These are phyloP conservation scores for Lophiostoma macrostomum DNA, from an alignment of 495 filamentous ascomycete species.

Conservation along the genomic window DNA sequence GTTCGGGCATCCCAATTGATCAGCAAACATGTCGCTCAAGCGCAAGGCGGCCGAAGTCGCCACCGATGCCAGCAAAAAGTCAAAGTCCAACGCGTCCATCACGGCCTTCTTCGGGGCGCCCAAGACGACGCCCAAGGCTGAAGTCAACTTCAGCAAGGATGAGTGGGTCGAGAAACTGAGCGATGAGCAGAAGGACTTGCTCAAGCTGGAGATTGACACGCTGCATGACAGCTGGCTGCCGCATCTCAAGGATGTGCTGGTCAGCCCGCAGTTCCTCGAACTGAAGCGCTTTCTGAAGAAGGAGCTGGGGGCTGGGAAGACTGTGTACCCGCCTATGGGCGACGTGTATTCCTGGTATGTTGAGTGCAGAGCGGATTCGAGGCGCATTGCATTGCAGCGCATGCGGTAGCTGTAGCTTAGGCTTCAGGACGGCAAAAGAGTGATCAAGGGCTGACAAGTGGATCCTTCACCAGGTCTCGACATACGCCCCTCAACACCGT, in stretches of 20 bases:
- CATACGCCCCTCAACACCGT: conserved; percentile 84
- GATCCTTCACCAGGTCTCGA: conserved; percentile 62
- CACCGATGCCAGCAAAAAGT: conserved; percentile 63
- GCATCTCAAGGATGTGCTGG: conserved; percentile 78
- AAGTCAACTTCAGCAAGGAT: conserved; percentile 73
- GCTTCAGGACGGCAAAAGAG: too few relatives aligned
- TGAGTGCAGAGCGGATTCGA: too few relatives aligned
- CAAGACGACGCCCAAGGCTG: conserved; percentile 41
- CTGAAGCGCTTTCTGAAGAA: conserved; percentile 82
- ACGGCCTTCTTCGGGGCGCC: conserved; percentile 64
- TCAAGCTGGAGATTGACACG: conserved; percentile 87
- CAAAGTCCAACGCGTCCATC: conserved; percentile 63
- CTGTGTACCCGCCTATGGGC: conserved; percentile 76
- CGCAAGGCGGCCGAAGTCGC: conserved; percentile 60
- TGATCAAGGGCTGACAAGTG: neutral
- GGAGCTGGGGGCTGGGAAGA: conserved; percentile 69
- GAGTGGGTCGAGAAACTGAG: conserved; percentile 80
- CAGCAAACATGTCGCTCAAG: conserved; percentile 53
- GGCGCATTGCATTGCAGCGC: too few relatives aligned
- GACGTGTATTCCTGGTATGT: conserved; percentile 93
- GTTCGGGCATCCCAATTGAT: conserved; percentile 10
- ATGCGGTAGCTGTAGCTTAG: too few relatives aligned
- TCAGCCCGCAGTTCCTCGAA: conserved; percentile 72
- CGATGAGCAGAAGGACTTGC: conserved; percentile 73
- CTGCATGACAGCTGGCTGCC: conserved; percentile 87